phyloP scores from a whole-genome alignment of 2,329 filamentous ascomycete species.

The Clarireedia hainanense region DNA sequence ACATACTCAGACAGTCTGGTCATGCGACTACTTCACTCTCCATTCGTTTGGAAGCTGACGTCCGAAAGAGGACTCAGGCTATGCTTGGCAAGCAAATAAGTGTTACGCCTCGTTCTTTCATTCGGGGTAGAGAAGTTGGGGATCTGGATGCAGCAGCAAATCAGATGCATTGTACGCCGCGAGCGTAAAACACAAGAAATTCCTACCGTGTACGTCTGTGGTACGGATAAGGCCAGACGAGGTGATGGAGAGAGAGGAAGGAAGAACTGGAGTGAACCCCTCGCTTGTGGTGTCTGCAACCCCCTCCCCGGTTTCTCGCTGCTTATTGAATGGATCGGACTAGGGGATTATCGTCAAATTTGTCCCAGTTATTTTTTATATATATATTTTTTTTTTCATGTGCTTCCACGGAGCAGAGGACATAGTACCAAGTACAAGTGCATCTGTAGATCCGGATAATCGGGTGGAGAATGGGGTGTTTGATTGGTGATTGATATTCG shows the following conservation, averaged over 20 bases:
- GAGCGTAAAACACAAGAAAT: not conserved
- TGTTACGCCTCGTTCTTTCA: too few species aligned
- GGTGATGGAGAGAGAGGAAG: not conserved
- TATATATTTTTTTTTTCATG: too few species aligned
- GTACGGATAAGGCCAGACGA: not conserved
- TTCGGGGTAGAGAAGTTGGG: not conserved
- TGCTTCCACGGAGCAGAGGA: too few species aligned
- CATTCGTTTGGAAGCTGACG: not conserved
- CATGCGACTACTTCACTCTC: not conserved
- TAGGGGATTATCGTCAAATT: too few species aligned
- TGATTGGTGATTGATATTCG: not conserved
- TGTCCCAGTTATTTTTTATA: too few species aligned
- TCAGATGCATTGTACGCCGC: not conserved
- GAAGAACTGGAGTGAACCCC: not conserved
- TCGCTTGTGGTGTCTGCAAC: not conserved
- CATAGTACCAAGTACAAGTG: too few species aligned
- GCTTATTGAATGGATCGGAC: not conserved
- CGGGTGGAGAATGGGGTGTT: not conserved
- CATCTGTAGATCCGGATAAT: not conserved
- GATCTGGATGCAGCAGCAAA: not conserved
- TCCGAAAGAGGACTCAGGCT: not conserved
- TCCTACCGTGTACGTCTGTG: not conserved
- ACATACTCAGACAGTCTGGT: not conserved
- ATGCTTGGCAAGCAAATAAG: too few species aligned
- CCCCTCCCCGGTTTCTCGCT: not conserved